Evolutionary conservation across 75 land plant genomes (phyloP).

Genomic region (Picea glauca): DNA sequence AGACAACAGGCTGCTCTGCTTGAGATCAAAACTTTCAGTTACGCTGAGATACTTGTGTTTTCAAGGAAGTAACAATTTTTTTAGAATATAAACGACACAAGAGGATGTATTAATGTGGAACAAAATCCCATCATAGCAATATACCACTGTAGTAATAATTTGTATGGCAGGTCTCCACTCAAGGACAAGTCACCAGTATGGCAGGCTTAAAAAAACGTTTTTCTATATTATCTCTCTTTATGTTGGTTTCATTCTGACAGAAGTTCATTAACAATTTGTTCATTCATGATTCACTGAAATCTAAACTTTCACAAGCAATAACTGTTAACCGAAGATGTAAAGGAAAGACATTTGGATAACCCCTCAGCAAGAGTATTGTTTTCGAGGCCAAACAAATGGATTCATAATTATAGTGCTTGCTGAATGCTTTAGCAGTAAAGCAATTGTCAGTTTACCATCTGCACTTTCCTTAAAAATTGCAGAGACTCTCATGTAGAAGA

Average conservation of each 20-base stretch:
- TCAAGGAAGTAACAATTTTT: no score
- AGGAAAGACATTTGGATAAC: neutral
- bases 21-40: no score
- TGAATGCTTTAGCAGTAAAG: neutral
- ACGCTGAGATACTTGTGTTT: no score
- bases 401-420: neutral
- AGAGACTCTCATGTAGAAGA: neutral
- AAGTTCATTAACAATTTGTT: neutral
- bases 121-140: no score
- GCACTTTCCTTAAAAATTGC: neutral
- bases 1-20: no score
- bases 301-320: neutral
- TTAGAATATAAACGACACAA: no score
- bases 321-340: neutral
- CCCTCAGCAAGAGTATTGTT: neutral
- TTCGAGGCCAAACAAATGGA: neutral
- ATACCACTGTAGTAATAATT: no score
- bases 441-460: neutral
- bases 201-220: neutral
- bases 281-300: neutral
- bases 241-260: neutral
- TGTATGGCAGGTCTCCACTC: no score
- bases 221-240: neutral
- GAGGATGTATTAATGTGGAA: no score
- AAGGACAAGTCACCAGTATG: neutral